A percentile compares a stretch with the other conserved stretches of the same genome.
phyloP scores from a whole-genome alignment of 129 eudicot genomes.

The Flaveria brownii region DNA sequence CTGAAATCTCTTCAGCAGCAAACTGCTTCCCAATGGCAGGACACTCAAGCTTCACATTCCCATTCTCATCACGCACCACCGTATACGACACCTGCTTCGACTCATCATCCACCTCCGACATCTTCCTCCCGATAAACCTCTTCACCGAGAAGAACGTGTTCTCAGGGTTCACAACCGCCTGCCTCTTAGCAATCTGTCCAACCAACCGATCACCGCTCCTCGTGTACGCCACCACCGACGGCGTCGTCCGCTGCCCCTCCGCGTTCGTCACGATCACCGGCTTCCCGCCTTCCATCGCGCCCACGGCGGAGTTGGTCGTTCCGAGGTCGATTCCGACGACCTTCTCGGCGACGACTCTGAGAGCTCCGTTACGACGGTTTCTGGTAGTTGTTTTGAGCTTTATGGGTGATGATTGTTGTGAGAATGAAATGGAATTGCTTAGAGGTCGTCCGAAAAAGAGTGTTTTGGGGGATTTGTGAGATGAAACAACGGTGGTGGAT shows the following conservation, averaged over 20 bases:
- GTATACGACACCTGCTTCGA: slow-evolving; percentile 82
- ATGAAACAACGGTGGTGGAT: slow-evolving; percentile 29
- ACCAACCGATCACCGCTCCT: slow-evolving; percentile 84
- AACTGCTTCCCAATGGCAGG: slow-evolving; percentile 93
- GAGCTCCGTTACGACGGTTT: slow-evolving; percentile 21
- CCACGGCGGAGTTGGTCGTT: slow-evolving; percentile 91
- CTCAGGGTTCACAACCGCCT: slow-evolving; percentile 95
- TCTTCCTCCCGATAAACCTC: slow-evolving; percentile 95
- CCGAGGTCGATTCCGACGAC: slow-evolving; percentile 95
- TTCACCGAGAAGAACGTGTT: slow-evolving; percentile 85
- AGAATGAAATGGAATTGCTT: slow-evolving; percentile 34
- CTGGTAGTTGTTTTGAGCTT: slow-evolving; percentile 33
- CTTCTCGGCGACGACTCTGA: slow-evolving; percentile 72
- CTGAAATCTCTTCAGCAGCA: slow-evolving; percentile 96
- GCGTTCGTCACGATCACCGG: slow-evolving; percentile 86
- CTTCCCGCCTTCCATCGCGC: slow-evolving; percentile 97
- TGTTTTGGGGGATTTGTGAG: slow-evolving; percentile 36
- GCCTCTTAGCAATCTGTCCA: slow-evolving; percentile 95
- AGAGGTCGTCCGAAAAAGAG: slow-evolving; percentile 50
- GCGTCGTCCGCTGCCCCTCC: slow-evolving; percentile 94
- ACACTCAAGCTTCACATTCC: slow-evolving; percentile 92
- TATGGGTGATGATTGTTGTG: slow-evolving; percentile 27
- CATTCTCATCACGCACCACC: slow-evolving; percentile 91
- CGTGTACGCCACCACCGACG: slow-evolving; percentile 93
- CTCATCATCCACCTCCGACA: slow-evolving; percentile 96